Base-by-base conservation (phyloP, 106 monocot genomes). In the Amphibolis antarctica region DNA sequence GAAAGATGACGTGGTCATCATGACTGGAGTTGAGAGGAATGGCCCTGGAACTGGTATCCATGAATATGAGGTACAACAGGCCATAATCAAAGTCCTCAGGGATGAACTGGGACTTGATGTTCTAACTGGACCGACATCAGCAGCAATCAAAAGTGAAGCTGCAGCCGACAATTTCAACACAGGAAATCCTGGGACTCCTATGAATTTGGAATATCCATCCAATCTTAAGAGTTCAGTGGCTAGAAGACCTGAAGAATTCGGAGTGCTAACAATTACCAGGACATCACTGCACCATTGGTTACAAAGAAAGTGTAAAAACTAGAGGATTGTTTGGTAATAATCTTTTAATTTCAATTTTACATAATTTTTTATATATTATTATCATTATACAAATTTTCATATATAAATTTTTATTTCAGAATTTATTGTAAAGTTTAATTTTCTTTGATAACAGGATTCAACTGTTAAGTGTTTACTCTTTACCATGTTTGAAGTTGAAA, bases 1-100 rank as follows among this genome's bases (percentile, higher is more conserved):
- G 26, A 57, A 74, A 71, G 80, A 86, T 56, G 86, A 91, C 56
- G 71, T 86, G 80, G 72, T 83, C 62, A 81, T 91, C 64, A 86
- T 91, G 4, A 65, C 75, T 43, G 90, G 86, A 28, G 43, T 36
- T 27, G 72, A 60, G 28, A 76, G 69, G 42, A 63, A 71, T 57
- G 21, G 14, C 31, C 28, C 43, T 20, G 55, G 43, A 10, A 17
- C 63, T 19, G 42, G 14, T 1, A 56, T 42, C 26, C 48, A 28
- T 12, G 80, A 63, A 28, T 24, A 51, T 9, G 80, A 80, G 13
- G 85, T 83, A 27, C 75, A 78, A 31, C 72, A 83, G 24, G 78
- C 85, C 36, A 74, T 90, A 55, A 51, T 78, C 56, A 64, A 61
- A 55, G 78, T 83, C 63, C 56, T 90, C n/a, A 71, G 69, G 52